phyloP scores from a whole-genome alignment of 768 basidiomycete genomes.

The Suillus plorans region DNA sequence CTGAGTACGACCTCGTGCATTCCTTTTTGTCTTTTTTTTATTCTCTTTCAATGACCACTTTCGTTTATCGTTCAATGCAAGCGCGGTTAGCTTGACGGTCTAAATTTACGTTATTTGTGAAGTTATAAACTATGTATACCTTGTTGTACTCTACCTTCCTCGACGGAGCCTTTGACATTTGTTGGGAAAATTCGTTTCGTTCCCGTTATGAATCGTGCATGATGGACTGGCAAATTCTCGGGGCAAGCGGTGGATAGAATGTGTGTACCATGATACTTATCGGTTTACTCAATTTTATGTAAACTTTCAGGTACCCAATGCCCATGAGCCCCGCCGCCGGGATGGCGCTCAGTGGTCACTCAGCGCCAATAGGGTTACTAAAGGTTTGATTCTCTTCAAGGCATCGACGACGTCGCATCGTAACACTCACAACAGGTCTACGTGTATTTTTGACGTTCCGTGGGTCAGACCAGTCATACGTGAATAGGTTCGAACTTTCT shows the following conservation, averaged over 20 bases:
- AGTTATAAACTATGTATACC: slow-evolving; percentile 1
- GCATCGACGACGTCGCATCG: neutral
- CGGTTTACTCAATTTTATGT: no score
- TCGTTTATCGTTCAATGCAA: neutral
- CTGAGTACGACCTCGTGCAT: slow-evolving; percentile 13
- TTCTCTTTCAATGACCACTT: neutral
- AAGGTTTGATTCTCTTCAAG: neutral
- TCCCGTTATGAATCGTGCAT: neutral
- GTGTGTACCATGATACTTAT: no score
- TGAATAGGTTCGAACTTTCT: neutral
- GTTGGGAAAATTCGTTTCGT: neutral
- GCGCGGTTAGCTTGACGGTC: neutral
- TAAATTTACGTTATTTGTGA: slow-evolving; percentile 1
- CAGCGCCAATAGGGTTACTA: no score
- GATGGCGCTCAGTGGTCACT: neutral
- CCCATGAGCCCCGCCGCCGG: neutral
- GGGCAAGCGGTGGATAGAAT: no score
- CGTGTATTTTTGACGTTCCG: no score
- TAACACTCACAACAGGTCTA: neutral
- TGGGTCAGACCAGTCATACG: no score
- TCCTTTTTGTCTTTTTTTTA: neutral
- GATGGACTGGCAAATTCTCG: no score
- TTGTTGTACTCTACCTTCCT: neutral
- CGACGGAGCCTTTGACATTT: no score
- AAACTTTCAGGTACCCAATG: no score